Base-by-base conservation (phyloP, 2,329 filamentous ascomycete species). In the Xylariaceae sp. region DNA sequence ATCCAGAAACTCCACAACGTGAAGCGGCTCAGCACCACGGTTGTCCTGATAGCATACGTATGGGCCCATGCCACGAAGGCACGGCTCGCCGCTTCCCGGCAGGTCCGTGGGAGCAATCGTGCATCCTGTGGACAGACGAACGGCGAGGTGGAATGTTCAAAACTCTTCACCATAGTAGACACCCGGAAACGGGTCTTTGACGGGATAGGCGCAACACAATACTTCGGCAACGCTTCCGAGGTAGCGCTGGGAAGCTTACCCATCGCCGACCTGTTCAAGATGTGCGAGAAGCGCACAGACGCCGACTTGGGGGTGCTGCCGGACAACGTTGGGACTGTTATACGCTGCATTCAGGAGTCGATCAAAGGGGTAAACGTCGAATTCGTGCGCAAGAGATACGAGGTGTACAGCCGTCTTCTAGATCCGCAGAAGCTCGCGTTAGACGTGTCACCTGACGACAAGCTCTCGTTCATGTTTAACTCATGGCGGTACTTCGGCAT, bases 191-290 rank as follows among this genome's bases (percentile, higher is more conserved):
- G 37, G 7, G 48, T 50, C 2, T 49, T 49, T 16, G 7, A 32
- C 6, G 41, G 16, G 30, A 30, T 19, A 36, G 41, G 42, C 47
- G 19, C n/a, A 22, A 21, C 43, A 5, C 19, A 26, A n/a, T 54
- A 54, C 18, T 54, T 54, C 34, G 51, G 51, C 10, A 54, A 54
- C 30, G 46, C 47, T n/a, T 42, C 34, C 12, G 51, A 54, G 41
- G 16, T 21, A n/a, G 32, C 40, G 5, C 26, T 49, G 3, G 29
- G 21, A 3, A 45, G 15, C n/a, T 9, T 49, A 5, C 37, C 39
- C 18, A 32, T n/a, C 5, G 13, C n/a, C 13, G 13, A 36, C 18
- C 19, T 54, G 3, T 22, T 54, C 4, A 42, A 45, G 15, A 18
- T 29, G 18, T 54, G 51, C 16, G 19, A 34, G 7, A 26, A 4